Evolutionary conservation across 164 flowering plant species (phyloP), one percentile per base, ranked within the genome.

Genomic region (Kalanchoe fedtschenkoi): DNA sequence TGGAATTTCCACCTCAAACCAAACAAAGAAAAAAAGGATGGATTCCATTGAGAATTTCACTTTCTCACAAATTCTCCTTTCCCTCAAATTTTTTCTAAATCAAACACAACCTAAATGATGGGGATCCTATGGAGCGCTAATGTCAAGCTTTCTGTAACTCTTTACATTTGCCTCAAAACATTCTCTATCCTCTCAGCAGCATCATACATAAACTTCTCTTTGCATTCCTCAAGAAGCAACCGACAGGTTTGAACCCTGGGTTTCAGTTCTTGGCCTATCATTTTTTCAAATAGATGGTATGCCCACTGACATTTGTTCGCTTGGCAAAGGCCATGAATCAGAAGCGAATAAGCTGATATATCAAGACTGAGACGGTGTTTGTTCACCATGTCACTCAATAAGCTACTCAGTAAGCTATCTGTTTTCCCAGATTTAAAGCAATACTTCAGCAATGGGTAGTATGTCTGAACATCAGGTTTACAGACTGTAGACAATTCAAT

Each of bases 281-380:
- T 87, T 64, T 85, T 87, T 64, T 78, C 76, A 67, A 90, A 85
- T 0, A 90, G 72, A 11, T 5, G 46, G 68, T 73, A 84, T 29
- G 95, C 97, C 87, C 82, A 72, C 55, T 81, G 81, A 62, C 77
- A 75, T 64, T 74, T 78, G 62, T 78, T 74, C n/a, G 80, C 82
- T 57, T 78, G 71, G 68, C 89, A 90, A 14, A 85, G 75, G 28
- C 90, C 87, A 64, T 85, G 92, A 69, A 90, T 74, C 62, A 87
- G 65, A 71, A 90, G 86, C 14, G 83, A 63, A 62, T 83, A 87
- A 8, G 86, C 72, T 34, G 88, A 80, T 41, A 74, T 43, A 71
- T 87, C 92, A 66, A 90, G 79, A 64, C 97, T 73, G 5, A 87
- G 78, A 66, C 85, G 84, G 70, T 87, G 85, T 70, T 81, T 86